phyloP scores from a whole-genome alignment of 2,329 filamentous ascomycete species.

The Scedosporium dehoogii region DNA sequence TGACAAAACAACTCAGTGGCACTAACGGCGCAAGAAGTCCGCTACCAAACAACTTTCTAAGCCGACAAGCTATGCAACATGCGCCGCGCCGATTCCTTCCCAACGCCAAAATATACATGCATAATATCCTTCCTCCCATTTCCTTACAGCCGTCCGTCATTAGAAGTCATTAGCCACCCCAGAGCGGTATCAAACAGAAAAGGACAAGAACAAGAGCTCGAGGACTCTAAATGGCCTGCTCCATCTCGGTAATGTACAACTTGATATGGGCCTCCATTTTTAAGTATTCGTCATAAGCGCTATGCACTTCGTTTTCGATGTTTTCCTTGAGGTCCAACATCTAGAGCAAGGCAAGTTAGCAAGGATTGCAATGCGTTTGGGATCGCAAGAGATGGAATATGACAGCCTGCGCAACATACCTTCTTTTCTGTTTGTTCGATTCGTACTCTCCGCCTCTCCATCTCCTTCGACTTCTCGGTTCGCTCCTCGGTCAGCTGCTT shows the following conservation, averaged over 20 bases:
- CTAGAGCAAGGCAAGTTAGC: slow-evolving; percentile 35
- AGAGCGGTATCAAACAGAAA: neutral
- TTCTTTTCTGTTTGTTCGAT: slow-evolving; percentile 99
- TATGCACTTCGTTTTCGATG: slow-evolving; percentile 88
- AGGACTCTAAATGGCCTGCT: slow-evolving; percentile 57
- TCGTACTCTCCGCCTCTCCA: slow-evolving; percentile 81
- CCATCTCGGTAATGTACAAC: slow-evolving; percentile 98
- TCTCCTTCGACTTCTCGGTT: slow-evolving; percentile 77
- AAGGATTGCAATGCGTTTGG: neutral
- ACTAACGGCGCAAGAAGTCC: neutral
- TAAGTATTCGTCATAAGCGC: slow-evolving; percentile 85
- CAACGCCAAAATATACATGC: slow-evolving; percentile 28
- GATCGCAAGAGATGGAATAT: neutral
- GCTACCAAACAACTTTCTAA: neutral
- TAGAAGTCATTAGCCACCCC: neutral
- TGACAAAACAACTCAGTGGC: neutral
- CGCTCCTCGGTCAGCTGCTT: slow-evolving; percentile 75
- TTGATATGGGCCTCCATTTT: slow-evolving; percentile 98
- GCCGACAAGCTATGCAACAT: neutral
- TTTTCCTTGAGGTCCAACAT: slow-evolving; percentile 98
- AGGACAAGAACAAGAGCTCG: neutral
- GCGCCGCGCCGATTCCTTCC: slow-evolving; percentile 6
- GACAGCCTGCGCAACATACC: slow-evolving; percentile 39
- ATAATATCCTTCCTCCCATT: slow-evolving; percentile 24
- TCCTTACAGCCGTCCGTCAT: slow-evolving; percentile 5